Percentiles rank a stretch among this genome's conserved stretches.
phyloP scores from a whole-genome alignment of 164 flowering plant species.

The Magnolia kwangsiensis region DNA sequence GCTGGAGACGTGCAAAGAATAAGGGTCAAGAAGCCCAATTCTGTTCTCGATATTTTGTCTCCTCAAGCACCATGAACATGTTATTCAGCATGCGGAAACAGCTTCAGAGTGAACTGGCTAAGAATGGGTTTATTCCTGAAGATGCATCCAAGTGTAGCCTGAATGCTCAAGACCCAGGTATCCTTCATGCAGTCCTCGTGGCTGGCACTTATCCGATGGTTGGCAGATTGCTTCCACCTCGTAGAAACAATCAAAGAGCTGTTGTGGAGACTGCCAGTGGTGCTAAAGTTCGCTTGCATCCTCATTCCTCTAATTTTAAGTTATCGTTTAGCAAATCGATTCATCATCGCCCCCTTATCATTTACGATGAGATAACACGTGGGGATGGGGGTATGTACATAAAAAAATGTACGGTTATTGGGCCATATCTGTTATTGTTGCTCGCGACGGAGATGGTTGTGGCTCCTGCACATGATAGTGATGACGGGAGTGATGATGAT shows the following conservation, averaged over 20 bases:
- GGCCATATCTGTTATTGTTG: conserved; percentile 73
- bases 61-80: conserved; percentile 70
- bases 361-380: conserved; percentile 83
- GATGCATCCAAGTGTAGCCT: conserved; percentile 57
- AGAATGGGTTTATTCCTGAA: conserved; percentile 57
- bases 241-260: conserved; percentile 24
- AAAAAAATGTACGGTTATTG: conserved; percentile 63
- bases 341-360: conserved; percentile 32
- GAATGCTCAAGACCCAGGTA: conserved; percentile 78
- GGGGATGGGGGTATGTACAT: conserved; percentile 64
- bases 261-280: conserved; percentile 64
- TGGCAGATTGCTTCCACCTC: conserved; percentile 53
- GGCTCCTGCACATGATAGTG: conserved; percentile 47
- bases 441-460: conserved; percentile 82
- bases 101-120: conserved; percentile 58
- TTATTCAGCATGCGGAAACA: conserved; percentile 67
- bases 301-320: conserved; percentile 46
- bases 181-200: conserved; percentile 79
- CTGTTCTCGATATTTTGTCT: conserved; percentile 69
- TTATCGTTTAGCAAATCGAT: conserved; percentile 25
- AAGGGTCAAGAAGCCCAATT: conserved; percentile 57
- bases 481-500: conserved; percentile 28
- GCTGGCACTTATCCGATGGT: conserved; percentile 93
- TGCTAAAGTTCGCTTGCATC: conserved; percentile 62
- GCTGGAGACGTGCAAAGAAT: conserved; percentile 75